Evolutionary conservation across 2,329 filamentous ascomycete species (phyloP), one percentile per base, ranked within the genome.

Genomic region (Parastagonospora nodorum): DNA sequence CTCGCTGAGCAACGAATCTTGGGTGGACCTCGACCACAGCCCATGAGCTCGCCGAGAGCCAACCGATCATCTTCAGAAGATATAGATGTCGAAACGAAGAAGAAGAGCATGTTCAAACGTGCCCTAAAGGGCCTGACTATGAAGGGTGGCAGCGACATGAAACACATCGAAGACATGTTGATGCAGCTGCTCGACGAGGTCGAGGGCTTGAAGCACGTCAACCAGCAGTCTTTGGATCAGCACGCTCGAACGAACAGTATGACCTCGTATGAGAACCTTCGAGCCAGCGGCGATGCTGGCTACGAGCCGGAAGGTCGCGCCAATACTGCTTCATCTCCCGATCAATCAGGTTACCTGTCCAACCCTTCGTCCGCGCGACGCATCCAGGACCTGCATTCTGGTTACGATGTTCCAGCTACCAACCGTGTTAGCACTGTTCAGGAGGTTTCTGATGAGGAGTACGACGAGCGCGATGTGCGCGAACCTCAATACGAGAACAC

Each of bases 151-250:
- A 93, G 89, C 64, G 94, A 99, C 63, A 83, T 97, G 44, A 85
- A 86, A 58, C 89, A 91, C 63, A 96, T 97, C 41, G 77, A 79
- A 59, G 64, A 68, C 37, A 80, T 80, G 78, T 83, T 99, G 30
- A 89, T 94, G 73, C 92, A 96, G 69, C 83, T 99, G 16, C 84
- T 99, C 15, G 89, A 87, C 43, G 94, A 99, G 70, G 92, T 99
- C 6, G 93, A 97, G 70, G 89, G 72, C 31, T 63, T 81, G 48
- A 80, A 80, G 63, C 70, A 77, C 9, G 59, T 67, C 8, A 74
- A 76, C 47, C 64, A 67, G 14, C 48, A 73, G 24, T 61, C 63
- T 6, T 57, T 68, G 51, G 66, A 68, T 12, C 67, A 68, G 39
- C 68, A 70, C 46, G 61, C 64, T 38, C 64, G 63, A 27, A 67